phyloP scores from a whole-genome alignment of 148 eudicot genomes.

The Rhododendron mucronatum region DNA sequence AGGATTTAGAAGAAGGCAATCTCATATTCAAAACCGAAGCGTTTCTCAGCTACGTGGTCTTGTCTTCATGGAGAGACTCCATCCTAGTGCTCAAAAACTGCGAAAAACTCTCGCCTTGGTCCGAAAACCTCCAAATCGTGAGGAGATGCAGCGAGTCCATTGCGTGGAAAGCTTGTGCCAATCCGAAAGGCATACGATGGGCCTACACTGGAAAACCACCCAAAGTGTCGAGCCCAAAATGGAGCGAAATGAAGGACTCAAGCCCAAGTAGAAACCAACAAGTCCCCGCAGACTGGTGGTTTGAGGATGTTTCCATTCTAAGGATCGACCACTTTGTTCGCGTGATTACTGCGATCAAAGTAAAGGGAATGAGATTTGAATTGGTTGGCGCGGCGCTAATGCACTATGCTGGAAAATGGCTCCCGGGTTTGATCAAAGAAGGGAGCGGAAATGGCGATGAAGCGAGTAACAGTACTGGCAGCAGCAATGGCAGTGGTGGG shows the following conservation, averaged over 20 bases:
- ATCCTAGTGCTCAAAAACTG: conserved; percentile 81
- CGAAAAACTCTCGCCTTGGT: conserved; percentile 94
- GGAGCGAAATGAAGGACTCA: conserved; percentile 65
- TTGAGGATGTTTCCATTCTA: conserved; percentile 81
- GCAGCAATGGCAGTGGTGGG: conserved; percentile 23
- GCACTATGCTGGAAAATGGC: conserved; percentile 85
- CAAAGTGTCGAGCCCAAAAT: conserved; percentile 66
- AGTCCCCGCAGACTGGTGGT: conserved; percentile 96
- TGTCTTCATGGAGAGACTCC: conserved; percentile 95
- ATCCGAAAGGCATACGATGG: conserved; percentile 90
- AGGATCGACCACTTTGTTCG: conserved; percentile 93
- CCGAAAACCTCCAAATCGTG: conserved; percentile 94
- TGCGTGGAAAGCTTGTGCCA: conserved; percentile 97
- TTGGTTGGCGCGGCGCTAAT: conserved; percentile 70
- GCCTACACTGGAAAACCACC: conserved; percentile 64
- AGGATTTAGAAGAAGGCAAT: conserved; percentile 96
- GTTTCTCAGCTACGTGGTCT: conserved; percentile 84
- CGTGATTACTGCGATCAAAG: conserved; percentile 94
- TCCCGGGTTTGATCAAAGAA: conserved; percentile 70
- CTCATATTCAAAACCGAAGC: conserved; percentile 98
- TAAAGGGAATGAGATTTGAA: conserved; percentile 89
- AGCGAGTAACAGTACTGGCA: conserved; percentile 23
- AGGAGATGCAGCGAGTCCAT: conserved; percentile 94
- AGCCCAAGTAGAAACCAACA: conserved; percentile 59
- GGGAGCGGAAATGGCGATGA: conserved; percentile 27